A percentile compares a stretch with the other conserved stretches of the same genome.
Evolutionary conservation across 768 basidiomycete species (phyloP).

Genomic region (Trametes villosa): DNA sequence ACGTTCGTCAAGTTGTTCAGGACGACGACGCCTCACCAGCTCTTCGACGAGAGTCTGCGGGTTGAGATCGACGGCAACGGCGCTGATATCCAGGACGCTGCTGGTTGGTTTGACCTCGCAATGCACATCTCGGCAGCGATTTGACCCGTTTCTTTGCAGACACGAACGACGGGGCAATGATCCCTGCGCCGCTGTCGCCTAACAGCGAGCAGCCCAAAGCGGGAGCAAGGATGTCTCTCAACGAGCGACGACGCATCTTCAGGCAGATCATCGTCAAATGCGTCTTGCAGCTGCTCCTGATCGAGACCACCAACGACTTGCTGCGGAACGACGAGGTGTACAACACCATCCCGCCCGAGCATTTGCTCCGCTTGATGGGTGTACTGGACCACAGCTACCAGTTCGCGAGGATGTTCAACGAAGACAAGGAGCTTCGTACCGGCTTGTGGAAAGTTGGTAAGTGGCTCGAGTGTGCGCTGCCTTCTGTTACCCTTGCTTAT

Average conservation of each 20-base stretch:
- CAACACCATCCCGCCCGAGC: slow-evolving; percentile 90
- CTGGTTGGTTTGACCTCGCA: slow-evolving; percentile 26
- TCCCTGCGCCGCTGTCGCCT: slow-evolving; percentile 90
- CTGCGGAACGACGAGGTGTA: slow-evolving; percentile 93
- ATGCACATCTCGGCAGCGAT: neutral
- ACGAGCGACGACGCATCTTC: slow-evolving; percentile 85
- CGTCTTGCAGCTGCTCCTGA: slow-evolving; percentile 92
- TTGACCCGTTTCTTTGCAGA: slow-evolving; percentile 47
- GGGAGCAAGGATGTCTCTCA: slow-evolving; percentile 57
- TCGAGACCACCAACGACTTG: slow-evolving; percentile 96
- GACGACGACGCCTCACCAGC: slow-evolving; percentile 95
- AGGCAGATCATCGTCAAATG: slow-evolving; percentile 99
- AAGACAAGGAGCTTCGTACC: slow-evolving; percentile 95
- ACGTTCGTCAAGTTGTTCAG: slow-evolving; percentile 97
- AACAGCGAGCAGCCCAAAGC: slow-evolving; percentile 56
- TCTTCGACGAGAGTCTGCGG: slow-evolving; percentile 93
- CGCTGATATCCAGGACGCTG: slow-evolving; percentile 56
- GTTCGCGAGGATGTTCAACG: slow-evolving; percentile 97
- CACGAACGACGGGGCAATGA: slow-evolving; percentile 63
- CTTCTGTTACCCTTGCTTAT: neutral
- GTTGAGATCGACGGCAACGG: slow-evolving; percentile 72
- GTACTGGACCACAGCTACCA: slow-evolving; percentile 97
- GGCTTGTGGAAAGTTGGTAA: slow-evolving; percentile 99
- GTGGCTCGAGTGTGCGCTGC: slow-evolving; percentile 39
- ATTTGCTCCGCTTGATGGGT: slow-evolving; percentile 91